Evolutionary conservation across 2,329 filamentous ascomycete species (phyloP), one percentile per base, ranked within the genome.

Genomic region (Botrytis tulipae): DNA sequence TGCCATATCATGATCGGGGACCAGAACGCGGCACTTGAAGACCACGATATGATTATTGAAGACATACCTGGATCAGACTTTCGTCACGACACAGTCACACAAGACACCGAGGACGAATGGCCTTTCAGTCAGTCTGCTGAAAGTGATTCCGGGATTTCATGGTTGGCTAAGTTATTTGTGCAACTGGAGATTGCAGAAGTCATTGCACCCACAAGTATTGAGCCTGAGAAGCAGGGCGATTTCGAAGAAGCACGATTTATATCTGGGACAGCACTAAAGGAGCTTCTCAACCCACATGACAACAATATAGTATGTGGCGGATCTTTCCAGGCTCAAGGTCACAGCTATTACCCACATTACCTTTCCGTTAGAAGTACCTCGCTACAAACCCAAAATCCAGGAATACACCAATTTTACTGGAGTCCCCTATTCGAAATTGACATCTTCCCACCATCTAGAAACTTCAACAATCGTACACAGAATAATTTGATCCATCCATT

Each of bases 311-410:
- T 22, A 40, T 67, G 32, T 4, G 3, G 32, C 5, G 22, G 16
- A 10, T 35, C 40, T 1, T 37, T 5, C 16, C 14, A 4, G 12
- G 46, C 22, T 51, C 44, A 37, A 20, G 22, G 12, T 16, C 2
- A n/a, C 1, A 16, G 16, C 1, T 37, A 29, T 8, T 29, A 10
- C 10, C 7, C 6, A 18, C 0, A 42, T n/a, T 3, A 62, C 0
- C 9, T 20, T 37, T 20, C 1, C 8, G 18, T 7, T 22, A 40
- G 14, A 4, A 44, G 29, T 44, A 22, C 7, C 22, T n/a, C 63
- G 4, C 10, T 29, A 7, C 63, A 51, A 37, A 6, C 6, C 7
- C 32, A 51, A 8, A 51, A n/a, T n/a, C 1, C 22, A 51, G 32
- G 7, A n/a, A n/a, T 40, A 1, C 1, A 9, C 3, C 22, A 40